A percentile compares a stretch with the other conserved stretches of the same genome.
Evolutionary conservation across 257 asterid genomes (phyloP).

Genomic region (Euphrasia confusa): DNA sequence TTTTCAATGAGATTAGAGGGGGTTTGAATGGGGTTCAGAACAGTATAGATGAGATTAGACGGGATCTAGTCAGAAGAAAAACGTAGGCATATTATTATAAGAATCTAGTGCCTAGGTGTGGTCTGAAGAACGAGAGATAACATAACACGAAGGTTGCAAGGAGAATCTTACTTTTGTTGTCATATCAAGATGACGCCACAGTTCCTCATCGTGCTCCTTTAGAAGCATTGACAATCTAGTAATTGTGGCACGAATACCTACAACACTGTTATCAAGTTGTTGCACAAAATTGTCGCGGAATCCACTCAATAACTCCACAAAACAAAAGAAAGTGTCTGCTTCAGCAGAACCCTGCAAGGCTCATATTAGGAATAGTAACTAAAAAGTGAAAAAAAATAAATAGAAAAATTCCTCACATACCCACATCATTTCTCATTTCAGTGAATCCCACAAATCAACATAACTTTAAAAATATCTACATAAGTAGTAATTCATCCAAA

Average conservation of each 20-base stretch:
- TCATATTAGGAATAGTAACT: conserved; percentile 28
- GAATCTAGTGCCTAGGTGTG: too few relatives aligned
- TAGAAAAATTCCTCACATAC: neutral
- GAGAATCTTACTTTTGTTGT: conserved; percentile 64
- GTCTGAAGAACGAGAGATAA: neutral
- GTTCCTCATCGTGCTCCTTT: conserved; percentile 94
- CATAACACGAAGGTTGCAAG: neutral
- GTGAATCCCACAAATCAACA: conserved; percentile 3
- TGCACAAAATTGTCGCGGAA: conserved; percentile 93
- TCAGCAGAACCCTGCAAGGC: conserved; percentile 74
- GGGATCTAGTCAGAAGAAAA: too few relatives aligned
- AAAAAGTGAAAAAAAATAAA: conserved; percentile 23
- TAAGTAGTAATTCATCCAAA: conserved; percentile 5
- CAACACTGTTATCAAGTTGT: conserved; percentile 95
- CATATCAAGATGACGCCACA: conserved; percentile 98
- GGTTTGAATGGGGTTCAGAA: too few relatives aligned
- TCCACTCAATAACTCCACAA: conserved; percentile 91
- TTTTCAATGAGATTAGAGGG: neutral
- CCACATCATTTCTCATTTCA: neutral
- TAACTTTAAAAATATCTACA: neutral
- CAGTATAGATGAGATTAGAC: too few relatives aligned
- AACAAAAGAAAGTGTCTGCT: conserved; percentile 93
- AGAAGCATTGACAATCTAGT: conserved; percentile 75
- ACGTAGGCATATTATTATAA: too few relatives aligned
- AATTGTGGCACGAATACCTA: conserved; percentile 93